These are phyloP conservation scores for Chlamydomonas sphaeroides DNA, from an alignment of 139 green algal genomes.

Conservation along the genomic window DNA sequence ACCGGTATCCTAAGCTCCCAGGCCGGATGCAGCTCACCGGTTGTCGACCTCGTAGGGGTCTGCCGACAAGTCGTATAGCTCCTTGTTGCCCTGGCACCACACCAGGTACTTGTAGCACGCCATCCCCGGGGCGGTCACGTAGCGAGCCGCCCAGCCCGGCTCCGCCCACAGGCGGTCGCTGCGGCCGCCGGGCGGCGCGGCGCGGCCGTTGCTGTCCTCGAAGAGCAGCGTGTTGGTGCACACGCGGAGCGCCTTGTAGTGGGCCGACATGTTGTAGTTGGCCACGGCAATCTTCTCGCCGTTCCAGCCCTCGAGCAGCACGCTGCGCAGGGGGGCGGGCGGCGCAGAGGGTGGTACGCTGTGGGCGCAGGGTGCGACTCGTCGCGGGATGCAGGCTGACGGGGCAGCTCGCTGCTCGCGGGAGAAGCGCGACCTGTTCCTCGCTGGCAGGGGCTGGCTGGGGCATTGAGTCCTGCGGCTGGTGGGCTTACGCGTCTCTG, in stretches of 20 bases:
- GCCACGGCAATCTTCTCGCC: background rate
- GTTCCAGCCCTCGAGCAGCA: slow-evolving; percentile 15
- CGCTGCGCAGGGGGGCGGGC: no score
- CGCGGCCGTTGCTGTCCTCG: background rate
- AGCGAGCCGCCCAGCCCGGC: background rate
- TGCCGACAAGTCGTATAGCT: slow-evolving; percentile 15
- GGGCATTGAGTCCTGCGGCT: background rate
- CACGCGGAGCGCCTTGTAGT: background rate
- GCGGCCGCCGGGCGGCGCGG: no score
- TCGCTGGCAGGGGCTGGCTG: no score
- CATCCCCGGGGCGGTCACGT: background rate
- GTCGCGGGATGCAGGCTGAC: no score
- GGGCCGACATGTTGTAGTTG: background rate
- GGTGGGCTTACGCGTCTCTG: no score
- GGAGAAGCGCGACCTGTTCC: no score
- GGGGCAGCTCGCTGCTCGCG: no score
- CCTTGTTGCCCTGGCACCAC: slow-evolving; percentile 26
- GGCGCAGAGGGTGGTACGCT: no score
- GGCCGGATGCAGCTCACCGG: background rate
- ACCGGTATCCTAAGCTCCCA: no score
- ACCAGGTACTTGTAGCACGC: slow-evolving; percentile 30
- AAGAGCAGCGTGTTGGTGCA: slow-evolving; percentile 1
- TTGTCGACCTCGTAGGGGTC: slow-evolving; percentile 33
- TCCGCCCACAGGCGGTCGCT: no score
- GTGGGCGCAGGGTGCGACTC: no score